Base-by-base conservation (phyloP, 129 eudicot species). In the Heracleum sosnowskyi region DNA sequence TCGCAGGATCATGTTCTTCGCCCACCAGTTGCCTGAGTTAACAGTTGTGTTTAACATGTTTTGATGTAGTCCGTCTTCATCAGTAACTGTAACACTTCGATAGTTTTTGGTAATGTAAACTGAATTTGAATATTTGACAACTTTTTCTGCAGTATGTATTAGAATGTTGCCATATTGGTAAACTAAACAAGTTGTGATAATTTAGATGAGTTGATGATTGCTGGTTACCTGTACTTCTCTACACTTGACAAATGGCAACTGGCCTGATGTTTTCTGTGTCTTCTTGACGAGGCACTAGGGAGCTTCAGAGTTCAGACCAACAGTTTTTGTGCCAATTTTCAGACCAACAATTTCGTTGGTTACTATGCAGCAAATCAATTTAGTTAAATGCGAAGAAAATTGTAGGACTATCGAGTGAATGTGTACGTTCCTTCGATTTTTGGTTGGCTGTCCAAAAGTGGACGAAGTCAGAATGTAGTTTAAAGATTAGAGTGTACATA, bases 11-110 rank as follows among this genome's bases (percentile, higher is more conserved):
- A 91, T 39, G 91, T 88, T 74, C 96, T 94, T 41, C 98, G 87
- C 75, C 97, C 98, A 17, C 98, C 98, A 66, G 98, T 91, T 24
- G 98, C 98, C 81, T 94, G 86, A 85, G 80, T 76, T 77, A 76
- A 82, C 73, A 73, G 55, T 49, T 42, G 55, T 73, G 37, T 18
- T 40, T 40, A 37, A 70, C 75, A 40, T 73, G 55, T 44, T 73
- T 42, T 44, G 55, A 41, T 72, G 22, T 39, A 18, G 46, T 46
- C 60, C 41, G 76, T 72, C 69, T 78, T 70, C 42, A 46, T 45
- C 77, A 18, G 74, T 35, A 73, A 70, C 76, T 82, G 44, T 81
- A 72, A 24, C 72, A 34, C 79, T 80, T 24, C 79, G 75, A 81
- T 69, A 74, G 39, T 47, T 35, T 73, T 68, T 73, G 76, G 37